Evolutionary conservation across 2,329 filamentous ascomycete species (phyloP), one percentile per base, ranked within the genome.

Genomic region (Colletotrichum caudatum): DNA sequence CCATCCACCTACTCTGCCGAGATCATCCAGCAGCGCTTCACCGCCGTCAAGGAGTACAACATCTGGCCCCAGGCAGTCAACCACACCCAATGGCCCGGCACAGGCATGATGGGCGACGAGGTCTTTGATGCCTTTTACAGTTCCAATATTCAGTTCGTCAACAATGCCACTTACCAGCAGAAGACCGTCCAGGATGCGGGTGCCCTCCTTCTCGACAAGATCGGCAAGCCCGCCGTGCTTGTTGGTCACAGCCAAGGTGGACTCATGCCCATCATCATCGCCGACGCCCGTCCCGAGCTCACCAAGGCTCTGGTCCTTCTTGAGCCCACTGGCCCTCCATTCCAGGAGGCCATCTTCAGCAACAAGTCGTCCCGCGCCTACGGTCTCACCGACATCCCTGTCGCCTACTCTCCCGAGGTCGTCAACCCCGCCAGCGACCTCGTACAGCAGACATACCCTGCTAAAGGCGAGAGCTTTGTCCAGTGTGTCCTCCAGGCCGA

Each of bases 291-390:
- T 0, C 84, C 85, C 1, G 60, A 78, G 4, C 79, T 85, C 3
- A 80, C 84, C 5, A 80, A 81, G 56, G 82, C 78, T 0, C 77
- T 87, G 3, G 75, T 87, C 1, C 76, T 81, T 0, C 74, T 88
- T 2, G 86, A 88, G 75, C 84, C 85, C 2, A 79, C 78, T 0
- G 85, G 85, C 0, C 85, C 86, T 14, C 85, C 84, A 0, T 88
- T 87, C 74, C 78, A 74, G 35, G 82, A 86, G 18, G 79, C 78
- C 12, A 76, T 81, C 39, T 80, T 84, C 46, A 80, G 77, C n/a
- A 80, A 76, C 29, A 75, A 74, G 0, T 72, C 80, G 1, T 77
- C 79, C 3, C 77, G 82, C 2, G 74, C 79, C 0, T 89, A 81
- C 75, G 87, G 86, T 1, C 73, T 89, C 7, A 82, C 85, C 7